Percentiles rank a stretch among this genome's conserved stretches.
These are phyloP conservation scores for Psidium guajava DNA, from an alignment of 345 rosid species.

Conservation along the genomic window DNA sequence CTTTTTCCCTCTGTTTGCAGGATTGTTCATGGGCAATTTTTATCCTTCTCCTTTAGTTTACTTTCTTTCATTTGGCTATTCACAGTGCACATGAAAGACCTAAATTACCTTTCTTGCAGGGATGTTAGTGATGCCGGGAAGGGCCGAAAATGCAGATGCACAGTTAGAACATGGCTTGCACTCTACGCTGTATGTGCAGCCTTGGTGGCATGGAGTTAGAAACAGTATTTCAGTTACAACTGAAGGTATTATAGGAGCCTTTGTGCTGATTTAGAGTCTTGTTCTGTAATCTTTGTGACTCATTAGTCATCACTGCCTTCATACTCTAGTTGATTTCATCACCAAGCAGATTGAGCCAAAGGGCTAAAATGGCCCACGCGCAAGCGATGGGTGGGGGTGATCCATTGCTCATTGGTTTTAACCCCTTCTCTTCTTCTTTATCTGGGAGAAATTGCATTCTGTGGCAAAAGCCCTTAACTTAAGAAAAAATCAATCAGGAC, in stretches of 20 bases:
- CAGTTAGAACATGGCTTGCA: constrained; percentile 20
- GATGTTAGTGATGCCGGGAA: constrained; percentile 34
- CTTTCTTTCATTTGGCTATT: not conserved
- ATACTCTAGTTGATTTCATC: not conserved
- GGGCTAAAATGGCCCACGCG: not conserved
- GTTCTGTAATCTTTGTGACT: not conserved
- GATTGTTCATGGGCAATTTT: not conserved
- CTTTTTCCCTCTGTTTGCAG: not conserved
- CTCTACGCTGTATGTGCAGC: constrained; percentile 20
- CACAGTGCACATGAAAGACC: not conserved
- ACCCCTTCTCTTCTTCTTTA: not conserved
- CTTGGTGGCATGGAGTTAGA: constrained; percentile 33
- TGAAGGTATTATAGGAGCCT: constrained; percentile 18
- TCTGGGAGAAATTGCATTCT: not conserved
- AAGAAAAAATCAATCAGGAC: too few species aligned
- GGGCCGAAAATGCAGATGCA: constrained; percentile 14
- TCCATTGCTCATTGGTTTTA: not conserved
- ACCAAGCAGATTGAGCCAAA: not conserved
- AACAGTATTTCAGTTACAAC: constrained; percentile 10
- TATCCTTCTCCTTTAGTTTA: not conserved
- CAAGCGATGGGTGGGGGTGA: not conserved
- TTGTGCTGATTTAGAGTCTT: not conserved
- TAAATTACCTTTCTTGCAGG: not conserved
- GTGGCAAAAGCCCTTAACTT: not conserved
- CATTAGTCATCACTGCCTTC: not conserved